Percentiles rank a stretch among this genome's conserved stretches.
phyloP scores from a whole-genome alignment of 2,329 filamentous ascomycete species.

The Furcasterigmium furcatum region DNA sequence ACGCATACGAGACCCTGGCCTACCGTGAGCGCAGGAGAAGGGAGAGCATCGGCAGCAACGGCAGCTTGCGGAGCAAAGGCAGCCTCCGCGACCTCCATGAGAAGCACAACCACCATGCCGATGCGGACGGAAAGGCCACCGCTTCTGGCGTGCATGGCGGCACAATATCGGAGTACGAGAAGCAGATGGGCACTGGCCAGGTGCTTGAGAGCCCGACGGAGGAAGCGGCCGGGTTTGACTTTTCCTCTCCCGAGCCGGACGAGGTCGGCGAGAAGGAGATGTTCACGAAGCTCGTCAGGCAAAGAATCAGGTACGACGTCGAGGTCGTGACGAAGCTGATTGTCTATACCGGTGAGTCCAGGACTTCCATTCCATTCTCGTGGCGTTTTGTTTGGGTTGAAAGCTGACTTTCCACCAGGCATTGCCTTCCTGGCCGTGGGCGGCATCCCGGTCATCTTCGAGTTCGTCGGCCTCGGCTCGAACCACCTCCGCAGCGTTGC shows the following conservation, averaged over 20 bases:
- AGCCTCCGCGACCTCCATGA: slow-evolving; percentile 38
- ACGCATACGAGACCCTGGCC: slow-evolving; percentile 92
- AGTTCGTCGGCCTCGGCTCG: slow-evolving; percentile 52
- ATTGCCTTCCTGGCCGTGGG: slow-evolving; percentile 82
- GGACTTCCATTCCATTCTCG: slow-evolving; percentile 2
- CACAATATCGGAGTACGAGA: slow-evolving; percentile 62
- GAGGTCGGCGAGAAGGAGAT: slow-evolving; percentile 70
- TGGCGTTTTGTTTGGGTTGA: slow-evolving; percentile 2
- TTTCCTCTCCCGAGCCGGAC: slow-evolving; percentile 38
- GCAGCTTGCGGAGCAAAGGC: slow-evolving; percentile 39
- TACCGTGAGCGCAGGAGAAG: slow-evolving; percentile 69
- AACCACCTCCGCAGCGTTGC: slow-evolving; percentile 25
- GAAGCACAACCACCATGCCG: slow-evolving; percentile 33
- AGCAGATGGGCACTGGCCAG: slow-evolving; percentile 69
- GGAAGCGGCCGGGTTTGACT: slow-evolving; percentile 28
- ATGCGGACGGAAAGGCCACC: slow-evolving; percentile 27
- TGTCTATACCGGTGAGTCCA: slow-evolving; percentile 76
- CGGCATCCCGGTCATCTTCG: slow-evolving; percentile 70
- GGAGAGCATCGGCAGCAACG: slow-evolving; percentile 52
- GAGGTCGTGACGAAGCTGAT: slow-evolving; percentile 96
- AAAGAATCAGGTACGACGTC: slow-evolving; percentile 93
- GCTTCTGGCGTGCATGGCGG: slow-evolving; percentile 43
- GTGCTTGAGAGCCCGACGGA: slow-evolving; percentile 31
- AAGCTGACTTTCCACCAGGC: slow-evolving; percentile 43
- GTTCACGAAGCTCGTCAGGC: slow-evolving; percentile 79